Base-by-base conservation (phyloP, 1,284 basidiomycete genomes). In the Leccinum subfulvum region DNA sequence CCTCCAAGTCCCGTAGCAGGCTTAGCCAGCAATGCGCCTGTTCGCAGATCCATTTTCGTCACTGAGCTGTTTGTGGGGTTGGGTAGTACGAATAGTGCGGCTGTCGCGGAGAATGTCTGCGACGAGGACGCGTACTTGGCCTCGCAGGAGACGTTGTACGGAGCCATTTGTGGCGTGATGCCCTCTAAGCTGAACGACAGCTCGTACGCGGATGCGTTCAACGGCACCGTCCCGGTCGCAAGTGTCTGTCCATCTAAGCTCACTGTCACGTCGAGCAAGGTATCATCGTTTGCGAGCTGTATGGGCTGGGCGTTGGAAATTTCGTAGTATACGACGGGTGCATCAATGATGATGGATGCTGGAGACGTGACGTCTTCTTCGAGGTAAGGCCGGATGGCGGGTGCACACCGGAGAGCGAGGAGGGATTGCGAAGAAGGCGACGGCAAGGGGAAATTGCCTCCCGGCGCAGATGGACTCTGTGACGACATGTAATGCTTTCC, bases 11-110 rank as follows among this genome's bases (percentile, higher is more conserved):
- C 84, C 54, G 73, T 77, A 0, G 79, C 77, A 4, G 84, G 83
- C 62, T 82, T 80, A 2, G 87, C 88, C 51, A 90, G 76, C 59
- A 91, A 66, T 2, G 83, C 86, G 1, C 90, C 90, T 1, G 87
- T 90, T 28, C 86, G 79, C 62, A 84, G 71, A 70, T 92, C 90
- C 79, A 89, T 85, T 73, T 90, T 91, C 0, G 86, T 87, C 7
- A 88, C 86, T 1, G 83, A 84, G 13, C 69, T 79, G n/a, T 79
- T 74, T 1, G 73, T 76, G 0, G 84, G 87, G 35, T 80, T 74
- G 1, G 89, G 87, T 14, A 91, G 78, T 65, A 85, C 85, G 1
- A 81, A 82, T 60, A 92, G 73, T 2, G 79, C 70, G 0, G 81
- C 77, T 2, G 80, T 76, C 2, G 82, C 77, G 2, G 68, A 74